phyloP scores from a whole-genome alignment of 345 rosid species.

The Linum trigynum region DNA sequence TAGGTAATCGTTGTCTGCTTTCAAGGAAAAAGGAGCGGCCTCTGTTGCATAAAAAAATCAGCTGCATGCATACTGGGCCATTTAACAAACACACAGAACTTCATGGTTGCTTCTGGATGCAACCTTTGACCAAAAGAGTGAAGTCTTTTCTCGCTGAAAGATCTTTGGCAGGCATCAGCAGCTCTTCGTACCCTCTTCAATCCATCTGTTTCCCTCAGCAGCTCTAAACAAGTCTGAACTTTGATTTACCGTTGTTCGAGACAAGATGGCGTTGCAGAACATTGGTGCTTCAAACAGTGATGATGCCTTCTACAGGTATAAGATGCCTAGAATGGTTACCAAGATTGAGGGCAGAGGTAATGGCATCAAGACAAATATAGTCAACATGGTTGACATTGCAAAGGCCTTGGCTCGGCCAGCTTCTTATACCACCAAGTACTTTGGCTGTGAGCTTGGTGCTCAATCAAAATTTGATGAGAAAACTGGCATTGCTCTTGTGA shows the following conservation, averaged over 20 bases:
- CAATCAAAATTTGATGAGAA: conserved; percentile 90
- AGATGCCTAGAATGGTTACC: conserved; percentile 91
- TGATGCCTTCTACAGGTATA: conserved; percentile 95
- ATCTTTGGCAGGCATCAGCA: neutral
- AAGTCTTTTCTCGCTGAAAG: conserved; percentile 11
- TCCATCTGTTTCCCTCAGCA: conserved; percentile 7
- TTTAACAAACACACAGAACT: conserved; percentile 12
- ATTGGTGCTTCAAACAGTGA: conserved; percentile 86
- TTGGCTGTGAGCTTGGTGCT: conserved; percentile 90
- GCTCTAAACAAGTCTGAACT: conserved; percentile 14
- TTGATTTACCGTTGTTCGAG: neutral
- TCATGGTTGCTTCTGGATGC: conserved; percentile 30
- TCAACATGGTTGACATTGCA: conserved; percentile 88
- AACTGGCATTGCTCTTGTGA: conserved; percentile 70
- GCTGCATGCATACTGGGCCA: conserved; percentile 47
- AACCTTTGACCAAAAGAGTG: conserved; percentile 16
- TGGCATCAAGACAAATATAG: conserved; percentile 83
- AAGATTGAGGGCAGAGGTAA: conserved; percentile 90
- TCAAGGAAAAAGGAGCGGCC: conserved; percentile 49
- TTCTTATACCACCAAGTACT: conserved; percentile 73
- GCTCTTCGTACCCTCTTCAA: conserved; percentile 1
- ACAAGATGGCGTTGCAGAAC: conserved; percentile 78
- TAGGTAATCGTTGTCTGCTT: conserved; percentile 65
- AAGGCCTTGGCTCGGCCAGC: conserved; percentile 84
- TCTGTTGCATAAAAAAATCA: conserved; percentile 21